Evolutionary conservation across 441 rosid species (phyloP).

Genomic region (Brassica balearica): DNA sequence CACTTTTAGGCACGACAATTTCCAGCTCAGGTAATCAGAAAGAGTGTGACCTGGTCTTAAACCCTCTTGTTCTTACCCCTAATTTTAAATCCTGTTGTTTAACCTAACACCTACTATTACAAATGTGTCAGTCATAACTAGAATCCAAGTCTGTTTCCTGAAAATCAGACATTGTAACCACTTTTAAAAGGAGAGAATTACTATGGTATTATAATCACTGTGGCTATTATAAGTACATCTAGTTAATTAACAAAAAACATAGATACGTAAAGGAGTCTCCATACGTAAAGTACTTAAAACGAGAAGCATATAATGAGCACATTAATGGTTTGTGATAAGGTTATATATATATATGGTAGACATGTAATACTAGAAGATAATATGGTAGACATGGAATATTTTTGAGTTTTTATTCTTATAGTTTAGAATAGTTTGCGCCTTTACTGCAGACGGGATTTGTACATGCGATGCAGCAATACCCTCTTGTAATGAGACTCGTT

Average conservation of each 20-base stretch:
- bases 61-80: slow-evolving; percentile 7
- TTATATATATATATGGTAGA: not conserved
- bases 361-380: not conserved
- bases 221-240: not conserved
- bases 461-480: not conserved
- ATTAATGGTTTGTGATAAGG: not conserved
- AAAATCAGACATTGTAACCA: slow-evolving; percentile 22
- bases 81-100: not conserved
- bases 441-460: not conserved
- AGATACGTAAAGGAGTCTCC: not conserved
- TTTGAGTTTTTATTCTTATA: not conserved
- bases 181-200: slow-evolving; percentile 13
- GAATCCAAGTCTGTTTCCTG: slow-evolving; percentile 16
- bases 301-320: not conserved
- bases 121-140: slow-evolving; percentile 1
- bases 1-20: slow-evolving; percentile 45
- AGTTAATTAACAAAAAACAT: not conserved
- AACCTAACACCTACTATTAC: slow-evolving; percentile 2
- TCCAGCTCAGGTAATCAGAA: slow-evolving; percentile 35
- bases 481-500: not conserved
- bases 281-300: not conserved
- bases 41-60: slow-evolving; percentile 23
- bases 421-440: not conserved
- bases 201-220: not conserved
- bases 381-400: no score